Conservation (phyloP, 2,329 filamentous ascomycete species). For the Alternaria incomplexa region DNA sequence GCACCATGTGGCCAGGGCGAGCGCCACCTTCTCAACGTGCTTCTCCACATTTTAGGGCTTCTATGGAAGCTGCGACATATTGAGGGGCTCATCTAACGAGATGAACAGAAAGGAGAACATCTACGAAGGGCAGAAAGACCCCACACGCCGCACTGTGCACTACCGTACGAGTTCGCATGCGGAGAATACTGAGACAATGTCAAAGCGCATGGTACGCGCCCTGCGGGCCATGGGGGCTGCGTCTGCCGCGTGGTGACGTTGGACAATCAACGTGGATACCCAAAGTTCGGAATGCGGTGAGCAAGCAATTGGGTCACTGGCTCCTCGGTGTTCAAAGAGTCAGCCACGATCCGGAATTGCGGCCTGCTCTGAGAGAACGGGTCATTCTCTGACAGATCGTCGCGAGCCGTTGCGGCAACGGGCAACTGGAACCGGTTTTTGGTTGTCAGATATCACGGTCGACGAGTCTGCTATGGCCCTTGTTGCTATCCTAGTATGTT, state of each 20-base stretch:
- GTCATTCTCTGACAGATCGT: slow-evolving; percentile 25
- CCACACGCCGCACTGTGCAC: slow-evolving; percentile 23
- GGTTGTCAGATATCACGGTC: slow-evolving; percentile 14
- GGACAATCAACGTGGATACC: slow-evolving; percentile 13
- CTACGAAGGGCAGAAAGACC: slow-evolving; percentile 26
- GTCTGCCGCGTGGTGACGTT: slow-evolving; percentile 16
- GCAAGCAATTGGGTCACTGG: slow-evolving; percentile 9
- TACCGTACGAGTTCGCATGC: slow-evolving; percentile 6
- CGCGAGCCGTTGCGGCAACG: slow-evolving; percentile 33
- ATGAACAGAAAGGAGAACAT: slow-evolving; percentile 24
- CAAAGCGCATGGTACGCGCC: slow-evolving; percentile 8
- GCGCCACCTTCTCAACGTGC: slow-evolving; percentile 26
- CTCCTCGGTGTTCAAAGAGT: slow-evolving; percentile 6
- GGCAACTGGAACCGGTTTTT: slow-evolving; percentile 36
- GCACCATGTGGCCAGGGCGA: slow-evolving; percentile 21
- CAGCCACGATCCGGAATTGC: slow-evolving; percentile 20
- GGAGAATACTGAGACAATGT: slow-evolving; percentile 18
- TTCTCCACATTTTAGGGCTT: slow-evolving; percentile 38
- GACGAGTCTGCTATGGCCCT: background rate
- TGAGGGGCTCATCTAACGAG: slow-evolving; percentile 25
- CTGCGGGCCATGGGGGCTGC: slow-evolving; percentile 6
- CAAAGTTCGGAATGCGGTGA: slow-evolving; percentile 17
- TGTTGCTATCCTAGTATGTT: background rate
- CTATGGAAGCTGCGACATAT: slow-evolving; percentile 15
- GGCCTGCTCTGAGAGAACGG: slow-evolving; percentile 15